These are phyloP conservation scores for Gossypium sturtianum DNA, from an alignment of 345 rosid genomes.

Conservation along the genomic window DNA sequence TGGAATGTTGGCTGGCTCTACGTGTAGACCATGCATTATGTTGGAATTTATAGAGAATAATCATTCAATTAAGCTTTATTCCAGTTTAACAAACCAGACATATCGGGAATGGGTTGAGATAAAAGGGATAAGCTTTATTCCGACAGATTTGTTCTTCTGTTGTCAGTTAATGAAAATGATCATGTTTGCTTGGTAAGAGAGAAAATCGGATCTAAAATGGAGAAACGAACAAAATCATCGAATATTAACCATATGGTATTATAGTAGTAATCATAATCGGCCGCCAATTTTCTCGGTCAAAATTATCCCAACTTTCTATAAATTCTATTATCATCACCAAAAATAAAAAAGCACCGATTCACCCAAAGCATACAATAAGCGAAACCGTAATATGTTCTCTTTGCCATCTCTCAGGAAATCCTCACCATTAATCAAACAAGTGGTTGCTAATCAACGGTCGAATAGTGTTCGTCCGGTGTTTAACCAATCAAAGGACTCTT, in stretches of 20 bases:
- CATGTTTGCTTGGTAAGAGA: background rate
- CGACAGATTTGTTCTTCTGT: too few relatives aligned
- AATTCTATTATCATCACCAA: background rate
- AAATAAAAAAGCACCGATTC: background rate
- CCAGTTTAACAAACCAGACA: too few relatives aligned
- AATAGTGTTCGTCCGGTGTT: background rate
- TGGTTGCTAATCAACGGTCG: conserved; percentile 2
- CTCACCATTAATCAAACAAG: conserved; percentile 16
- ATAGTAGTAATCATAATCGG: background rate
- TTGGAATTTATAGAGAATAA: too few relatives aligned
- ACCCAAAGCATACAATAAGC: background rate
- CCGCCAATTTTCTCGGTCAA: conserved; percentile 24
- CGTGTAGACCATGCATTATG: too few relatives aligned
- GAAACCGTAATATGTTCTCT: conserved; percentile 26
- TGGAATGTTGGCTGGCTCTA: too few relatives aligned
- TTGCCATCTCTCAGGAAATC: conserved; percentile 22
- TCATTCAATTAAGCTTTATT: too few relatives aligned
- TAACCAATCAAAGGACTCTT: conserved; percentile 7
- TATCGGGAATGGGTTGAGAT: too few relatives aligned
- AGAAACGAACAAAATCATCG: background rate
- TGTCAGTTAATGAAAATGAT: too few relatives aligned
- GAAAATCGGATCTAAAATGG: background rate
- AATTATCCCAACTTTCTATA: background rate
- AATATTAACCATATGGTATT: background rate
- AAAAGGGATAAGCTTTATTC: too few relatives aligned